Conservation (phyloP, 2,329 filamentous ascomycete genomes). For the Venturia oleaginea region DNA sequence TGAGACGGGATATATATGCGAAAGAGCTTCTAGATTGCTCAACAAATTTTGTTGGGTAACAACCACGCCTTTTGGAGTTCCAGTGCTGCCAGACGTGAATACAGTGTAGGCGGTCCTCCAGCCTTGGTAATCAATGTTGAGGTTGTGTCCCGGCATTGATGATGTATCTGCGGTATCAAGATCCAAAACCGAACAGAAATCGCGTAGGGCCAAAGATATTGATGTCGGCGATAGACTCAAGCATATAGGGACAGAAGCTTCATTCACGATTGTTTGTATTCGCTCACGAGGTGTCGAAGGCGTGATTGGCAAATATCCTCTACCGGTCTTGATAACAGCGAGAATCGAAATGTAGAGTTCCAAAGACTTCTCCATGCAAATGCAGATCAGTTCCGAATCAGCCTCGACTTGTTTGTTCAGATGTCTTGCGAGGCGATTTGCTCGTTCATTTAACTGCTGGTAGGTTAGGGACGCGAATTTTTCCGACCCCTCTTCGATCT, state of each 20-base stretch:
- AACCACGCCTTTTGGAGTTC: slow-evolving; percentile 68
- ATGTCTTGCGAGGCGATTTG: slow-evolving; percentile 55
- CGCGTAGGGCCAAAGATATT: slow-evolving; percentile 13
- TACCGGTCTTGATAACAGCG: slow-evolving; percentile 63
- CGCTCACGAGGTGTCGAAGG: slow-evolving; percentile 59
- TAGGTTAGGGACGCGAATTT: slow-evolving; percentile 47
- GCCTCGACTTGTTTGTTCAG: slow-evolving; percentile 41
- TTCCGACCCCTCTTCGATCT: background rate
- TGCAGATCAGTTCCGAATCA: slow-evolving; percentile 54
- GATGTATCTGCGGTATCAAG: slow-evolving; percentile 24
- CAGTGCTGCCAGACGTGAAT: slow-evolving; percentile 78
- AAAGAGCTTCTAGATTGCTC: slow-evolving; percentile 63
- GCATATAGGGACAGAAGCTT: slow-evolving; percentile 46
- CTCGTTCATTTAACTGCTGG: slow-evolving; percentile 49
- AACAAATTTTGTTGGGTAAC: slow-evolving; percentile 68
- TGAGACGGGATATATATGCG: slow-evolving; percentile 53
- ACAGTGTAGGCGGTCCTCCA: slow-evolving; percentile 63
- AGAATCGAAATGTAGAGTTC: slow-evolving; percentile 66
- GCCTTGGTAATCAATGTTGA: slow-evolving; percentile 31
- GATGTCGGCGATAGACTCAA: slow-evolving; percentile 28
- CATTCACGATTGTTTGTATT: slow-evolving; percentile 50
- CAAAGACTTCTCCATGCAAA: slow-evolving; percentile 69
- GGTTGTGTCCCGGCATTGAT: slow-evolving; percentile 29
- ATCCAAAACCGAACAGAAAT: slow-evolving; percentile 20
- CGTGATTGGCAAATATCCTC: slow-evolving; percentile 70